phyloP scores from a whole-genome alignment of 352 stramenopile species.

The Albugo laibachii region DNA sequence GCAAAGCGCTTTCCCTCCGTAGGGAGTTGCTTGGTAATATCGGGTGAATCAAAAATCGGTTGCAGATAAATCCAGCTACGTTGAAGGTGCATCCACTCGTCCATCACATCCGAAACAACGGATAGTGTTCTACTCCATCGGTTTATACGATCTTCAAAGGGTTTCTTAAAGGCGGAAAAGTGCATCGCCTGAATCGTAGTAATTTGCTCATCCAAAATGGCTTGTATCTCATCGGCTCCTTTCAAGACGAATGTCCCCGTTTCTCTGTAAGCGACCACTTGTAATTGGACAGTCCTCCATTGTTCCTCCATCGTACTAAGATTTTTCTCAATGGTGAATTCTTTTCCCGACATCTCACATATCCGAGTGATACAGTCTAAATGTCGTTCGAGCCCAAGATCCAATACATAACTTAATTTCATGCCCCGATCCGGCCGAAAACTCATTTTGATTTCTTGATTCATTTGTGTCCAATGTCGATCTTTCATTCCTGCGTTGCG shows the following conservation, averaged over 20 bases:
- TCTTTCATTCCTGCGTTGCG: slow-evolving; percentile 86
- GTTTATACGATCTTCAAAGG: slow-evolving; percentile 86
- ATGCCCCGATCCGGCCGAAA: slow-evolving; percentile 70
- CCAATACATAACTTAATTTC: slow-evolving; percentile 61
- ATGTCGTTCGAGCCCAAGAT: slow-evolving; percentile 74
- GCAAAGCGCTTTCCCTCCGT: slow-evolving; percentile 87
- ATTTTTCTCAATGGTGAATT: slow-evolving; percentile 88
- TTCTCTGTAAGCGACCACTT: slow-evolving; percentile 77
- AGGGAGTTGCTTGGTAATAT: slow-evolving; percentile 93
- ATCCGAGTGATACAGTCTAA: slow-evolving; percentile 81
- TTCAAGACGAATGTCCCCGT: slow-evolving; percentile 90
- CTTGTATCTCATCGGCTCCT: slow-evolving; percentile 85
- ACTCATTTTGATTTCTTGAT: slow-evolving; percentile 70
- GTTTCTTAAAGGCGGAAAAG: slow-evolving; percentile 90
- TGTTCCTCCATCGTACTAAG: slow-evolving; percentile 85
- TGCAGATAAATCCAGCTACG: slow-evolving; percentile 92
- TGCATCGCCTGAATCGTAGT: slow-evolving; percentile 91
- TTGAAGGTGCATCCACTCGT: slow-evolving; percentile 90
- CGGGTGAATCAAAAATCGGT: slow-evolving; percentile 88
- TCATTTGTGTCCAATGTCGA: slow-evolving; percentile 85
- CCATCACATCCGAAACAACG: slow-evolving; percentile 82
- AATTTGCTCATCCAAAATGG: slow-evolving; percentile 88
- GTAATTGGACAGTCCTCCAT: slow-evolving; percentile 74
- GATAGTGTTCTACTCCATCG: slow-evolving; percentile 80
- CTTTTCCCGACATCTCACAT: slow-evolving; percentile 84